Percentiles rank a stretch among this genome's conserved stretches.
Evolutionary conservation across 345 rosid species (phyloP).

Genomic region (Combretum micranthum): DNA sequence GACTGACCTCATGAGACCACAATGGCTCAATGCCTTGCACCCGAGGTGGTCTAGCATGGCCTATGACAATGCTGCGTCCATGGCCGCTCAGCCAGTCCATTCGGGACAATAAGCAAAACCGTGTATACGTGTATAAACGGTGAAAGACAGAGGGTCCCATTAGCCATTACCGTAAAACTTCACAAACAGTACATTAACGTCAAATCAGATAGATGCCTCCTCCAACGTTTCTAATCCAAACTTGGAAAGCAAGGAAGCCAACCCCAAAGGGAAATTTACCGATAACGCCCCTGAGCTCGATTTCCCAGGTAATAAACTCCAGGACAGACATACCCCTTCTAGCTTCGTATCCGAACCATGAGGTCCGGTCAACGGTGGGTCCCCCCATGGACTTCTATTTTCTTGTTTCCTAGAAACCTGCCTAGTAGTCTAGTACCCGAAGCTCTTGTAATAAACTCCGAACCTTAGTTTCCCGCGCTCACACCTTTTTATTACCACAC

Average conservation of each 20-base stretch:
- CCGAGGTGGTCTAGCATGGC: no score
- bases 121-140: no score
- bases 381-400: constrained; percentile 8
- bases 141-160: no score
- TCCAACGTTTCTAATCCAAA: no score
- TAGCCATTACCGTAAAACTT: no score
- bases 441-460: constrained; percentile 10
- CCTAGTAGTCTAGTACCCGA: constrained; percentile 21
- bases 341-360: constrained; percentile 9
- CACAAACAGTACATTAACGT: no score
- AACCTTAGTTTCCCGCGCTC: constrained; percentile 9
- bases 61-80: constrained; percentile 1
- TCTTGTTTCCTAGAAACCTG: constrained; percentile 25
- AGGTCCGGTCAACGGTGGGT: constrained; percentile 33
- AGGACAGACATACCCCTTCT: not conserved
- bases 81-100: not conserved
- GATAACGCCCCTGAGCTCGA: not conserved
- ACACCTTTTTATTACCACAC: constrained; percentile 2
- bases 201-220: no score
- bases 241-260: no score
- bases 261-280: no score
- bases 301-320: not conserved
- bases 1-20: no score
- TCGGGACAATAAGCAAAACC: no score
- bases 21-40: no score